Evolutionary conservation across 495 filamentous ascomycete species (phyloP).

Genomic region (Penicillium longicatenatum): DNA sequence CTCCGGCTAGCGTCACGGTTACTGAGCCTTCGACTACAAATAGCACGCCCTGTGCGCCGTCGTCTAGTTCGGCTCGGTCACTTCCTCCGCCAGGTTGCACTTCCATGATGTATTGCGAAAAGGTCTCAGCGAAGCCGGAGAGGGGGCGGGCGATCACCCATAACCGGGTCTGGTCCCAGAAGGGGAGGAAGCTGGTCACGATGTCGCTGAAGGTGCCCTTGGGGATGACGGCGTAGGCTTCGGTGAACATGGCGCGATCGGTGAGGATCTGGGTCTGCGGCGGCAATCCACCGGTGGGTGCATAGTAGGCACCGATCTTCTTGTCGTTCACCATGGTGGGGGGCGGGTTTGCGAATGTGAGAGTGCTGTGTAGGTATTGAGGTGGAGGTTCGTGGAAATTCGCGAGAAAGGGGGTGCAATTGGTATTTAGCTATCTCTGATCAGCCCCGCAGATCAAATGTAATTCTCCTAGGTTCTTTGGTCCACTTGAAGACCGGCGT

Average conservation of each 20-base stretch:
- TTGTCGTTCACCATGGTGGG: slow-evolving; percentile 26
- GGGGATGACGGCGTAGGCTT: slow-evolving; percentile 29
- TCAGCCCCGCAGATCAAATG: slow-evolving; percentile 15
- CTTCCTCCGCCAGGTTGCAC: slow-evolving; percentile 28
- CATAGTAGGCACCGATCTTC: slow-evolving; percentile 29
- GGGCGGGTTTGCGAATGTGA: neutral
- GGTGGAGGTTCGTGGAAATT: neutral
- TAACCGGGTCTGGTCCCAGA: slow-evolving; percentile 30
- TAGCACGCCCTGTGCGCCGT: slow-evolving; percentile 22
- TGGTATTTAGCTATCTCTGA: slow-evolving; percentile 2
- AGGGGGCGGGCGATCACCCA: slow-evolving; percentile 32
- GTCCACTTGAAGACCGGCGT: slow-evolving; percentile 18
- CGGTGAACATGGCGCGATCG: slow-evolving; percentile 34
- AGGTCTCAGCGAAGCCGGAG: slow-evolving; percentile 31
- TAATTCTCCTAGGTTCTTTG: slow-evolving; percentile 12
- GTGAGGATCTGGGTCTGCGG: slow-evolving; percentile 28
- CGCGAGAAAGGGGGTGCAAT: neutral
- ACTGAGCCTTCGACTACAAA: slow-evolving; percentile 31
- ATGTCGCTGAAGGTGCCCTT: slow-evolving; percentile 30
- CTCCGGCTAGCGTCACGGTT: slow-evolving; percentile 19
- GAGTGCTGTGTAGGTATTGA: neutral
- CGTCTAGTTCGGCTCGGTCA: slow-evolving; percentile 24
- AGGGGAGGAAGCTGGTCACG: slow-evolving; percentile 30
- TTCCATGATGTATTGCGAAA: slow-evolving; percentile 35
- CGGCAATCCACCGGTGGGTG: slow-evolving; percentile 28